A percentile compares a stretch with the other conserved stretches of the same genome.
Conservation (phyloP, 2,329 filamentous ascomycete species). For the Madurella mycetomatis region DNA sequence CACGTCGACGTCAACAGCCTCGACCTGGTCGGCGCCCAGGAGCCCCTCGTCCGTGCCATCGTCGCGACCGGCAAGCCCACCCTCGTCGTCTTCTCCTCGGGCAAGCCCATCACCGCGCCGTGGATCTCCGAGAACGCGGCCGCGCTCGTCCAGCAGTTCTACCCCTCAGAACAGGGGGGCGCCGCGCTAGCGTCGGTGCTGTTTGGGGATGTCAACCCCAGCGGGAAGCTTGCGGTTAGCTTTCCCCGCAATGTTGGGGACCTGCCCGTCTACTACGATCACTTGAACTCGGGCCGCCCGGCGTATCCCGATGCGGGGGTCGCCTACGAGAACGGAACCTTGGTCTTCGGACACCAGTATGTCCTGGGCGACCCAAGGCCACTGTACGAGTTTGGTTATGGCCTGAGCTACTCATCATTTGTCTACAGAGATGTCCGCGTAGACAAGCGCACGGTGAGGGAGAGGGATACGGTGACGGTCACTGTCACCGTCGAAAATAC, state of each 20-base stretch:
- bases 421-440: conserved; percentile 52
- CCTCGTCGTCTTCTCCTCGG: conserved; percentile 62
- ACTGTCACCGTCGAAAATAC: conserved; percentile 60
- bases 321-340: conserved; percentile 52
- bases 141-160: conserved; percentile 70
- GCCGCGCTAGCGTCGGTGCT: conserved; percentile 62
- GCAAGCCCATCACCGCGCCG: conserved; percentile 68
- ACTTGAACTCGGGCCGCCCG: conserved; percentile 60
- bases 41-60: conserved; percentile 60
- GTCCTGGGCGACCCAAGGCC: conserved; percentile 57
- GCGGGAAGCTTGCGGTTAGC: conserved; percentile 61
- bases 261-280: conserved; percentile 67
- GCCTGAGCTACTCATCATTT: conserved; percentile 62
- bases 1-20: conserved; percentile 63
- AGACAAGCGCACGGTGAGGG: conserved; percentile 43
- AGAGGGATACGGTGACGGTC: conserved; percentile 52
- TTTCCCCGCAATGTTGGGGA: conserved; percentile 65
- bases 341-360: conserved; percentile 62
- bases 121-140: conserved; percentile 65
- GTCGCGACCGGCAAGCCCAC: conserved; percentile 64
- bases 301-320: conserved; percentile 48
- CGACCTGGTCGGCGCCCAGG: conserved; percentile 66
- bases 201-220: conserved; percentile 61
- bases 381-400: conserved; percentile 64
- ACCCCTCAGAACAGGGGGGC: conserved; percentile 65